Percentiles rank a stretch among this genome's conserved stretches.
These are phyloP conservation scores for Aureobasidium sp. DNA, from an alignment of 2,329 filamentous ascomycete genomes.

Conservation along the genomic window DNA sequence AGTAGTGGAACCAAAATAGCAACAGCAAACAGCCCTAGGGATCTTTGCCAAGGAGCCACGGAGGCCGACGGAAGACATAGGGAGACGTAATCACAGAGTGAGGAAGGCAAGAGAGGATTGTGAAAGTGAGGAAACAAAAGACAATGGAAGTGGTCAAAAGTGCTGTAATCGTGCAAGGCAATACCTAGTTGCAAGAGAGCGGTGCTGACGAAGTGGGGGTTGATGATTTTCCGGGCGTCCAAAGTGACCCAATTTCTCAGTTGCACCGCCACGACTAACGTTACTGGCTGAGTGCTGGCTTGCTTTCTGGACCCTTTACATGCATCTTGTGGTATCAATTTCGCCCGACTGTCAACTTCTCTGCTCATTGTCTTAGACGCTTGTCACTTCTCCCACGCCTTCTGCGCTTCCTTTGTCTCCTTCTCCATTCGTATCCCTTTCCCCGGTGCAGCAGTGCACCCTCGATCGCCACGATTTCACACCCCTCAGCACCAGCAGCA, in stretches of 20 bases:
- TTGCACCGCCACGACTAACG: constrained; percentile 7
- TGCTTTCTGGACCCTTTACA: constrained; percentile 4
- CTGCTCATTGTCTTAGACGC: neutral
- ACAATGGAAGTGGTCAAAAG: neutral
- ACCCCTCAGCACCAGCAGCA: neutral
- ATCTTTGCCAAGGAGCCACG: constrained; percentile 7
- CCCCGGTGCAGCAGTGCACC: neutral
- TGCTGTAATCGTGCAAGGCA: neutral
- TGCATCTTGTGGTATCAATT: constrained; percentile 7
- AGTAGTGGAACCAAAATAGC: neutral
- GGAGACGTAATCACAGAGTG: neutral
- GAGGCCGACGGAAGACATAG: neutral
- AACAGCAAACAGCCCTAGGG: neutral
- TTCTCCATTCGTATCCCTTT: neutral
- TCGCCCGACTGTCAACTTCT: neutral
- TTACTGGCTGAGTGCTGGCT: neutral
- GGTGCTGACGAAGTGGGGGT: neutral
- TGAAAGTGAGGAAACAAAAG: neutral
- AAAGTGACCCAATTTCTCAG: too few species aligned
- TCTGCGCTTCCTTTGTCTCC: neutral
- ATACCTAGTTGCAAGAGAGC: neutral
- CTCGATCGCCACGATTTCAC: constrained; percentile 1
- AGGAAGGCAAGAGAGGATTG: neutral
- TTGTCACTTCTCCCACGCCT: neutral
- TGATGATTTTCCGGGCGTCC: too few species aligned